phyloP scores from a whole-genome alignment of 2,329 filamentous ascomycete genomes.

The Exophiala spinifera region DNA sequence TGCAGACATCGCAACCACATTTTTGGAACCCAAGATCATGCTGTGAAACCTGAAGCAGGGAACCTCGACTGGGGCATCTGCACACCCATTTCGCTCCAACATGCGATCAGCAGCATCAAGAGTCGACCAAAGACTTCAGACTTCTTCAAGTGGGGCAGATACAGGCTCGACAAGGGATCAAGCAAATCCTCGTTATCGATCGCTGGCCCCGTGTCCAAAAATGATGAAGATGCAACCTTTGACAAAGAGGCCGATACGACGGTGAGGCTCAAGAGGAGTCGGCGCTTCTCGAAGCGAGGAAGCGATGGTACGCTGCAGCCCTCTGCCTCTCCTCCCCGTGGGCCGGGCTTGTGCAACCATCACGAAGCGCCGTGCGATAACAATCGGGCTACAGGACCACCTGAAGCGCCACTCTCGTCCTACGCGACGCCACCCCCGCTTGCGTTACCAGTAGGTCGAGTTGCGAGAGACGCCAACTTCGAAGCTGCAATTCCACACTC shows the following conservation, averaged over 20 bases:
- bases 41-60: no score
- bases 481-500: neutral
- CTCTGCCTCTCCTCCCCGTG: neutral
- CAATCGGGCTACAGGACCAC: neutral
- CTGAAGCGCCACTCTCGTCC: neutral
- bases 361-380: neutral
- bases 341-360: neutral
- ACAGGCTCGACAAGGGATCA: neutral
- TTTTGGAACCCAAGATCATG: neutral
- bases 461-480: neutral
- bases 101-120: neutral
- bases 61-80: neutral
- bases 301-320: neutral
- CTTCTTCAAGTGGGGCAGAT: neutral
- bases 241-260: neutral
- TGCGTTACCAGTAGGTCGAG: neutral
- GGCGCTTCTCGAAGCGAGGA: neutral
- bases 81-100: neutral
- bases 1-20: neutral
- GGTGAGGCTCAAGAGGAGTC: neutral
- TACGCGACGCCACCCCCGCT: neutral
- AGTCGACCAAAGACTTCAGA: neutral
- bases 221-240: neutral
- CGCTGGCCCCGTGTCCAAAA: neutral
- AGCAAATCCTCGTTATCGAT: neutral